Evolutionary conservation across 441 rosid genomes (phyloP).

Genomic region (Euphorbia celastroides): DNA sequence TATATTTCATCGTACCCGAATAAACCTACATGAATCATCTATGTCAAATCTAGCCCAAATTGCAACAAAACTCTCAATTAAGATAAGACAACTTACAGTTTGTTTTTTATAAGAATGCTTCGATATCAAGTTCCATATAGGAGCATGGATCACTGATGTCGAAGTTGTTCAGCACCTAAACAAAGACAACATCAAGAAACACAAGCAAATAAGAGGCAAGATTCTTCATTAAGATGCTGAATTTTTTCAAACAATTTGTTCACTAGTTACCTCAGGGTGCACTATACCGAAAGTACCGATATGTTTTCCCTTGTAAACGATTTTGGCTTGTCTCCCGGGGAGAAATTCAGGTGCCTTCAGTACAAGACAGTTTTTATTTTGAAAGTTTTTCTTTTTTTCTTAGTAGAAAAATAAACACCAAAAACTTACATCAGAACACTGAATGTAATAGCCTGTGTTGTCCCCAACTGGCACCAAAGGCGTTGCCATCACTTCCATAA

Average conservation of each 20-base stretch:
- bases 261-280: conserved; percentile 79
- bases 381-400: too few relatives aligned
- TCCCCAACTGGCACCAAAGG: conserved; percentile 51
- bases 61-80: not conserved
- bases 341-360: conserved; percentile 86
- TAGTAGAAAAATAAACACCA: too few relatives aligned
- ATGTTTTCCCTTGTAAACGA: conserved; percentile 66
- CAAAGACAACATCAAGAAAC: not conserved
- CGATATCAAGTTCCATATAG: conserved; percentile 62
- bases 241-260: too few relatives aligned
- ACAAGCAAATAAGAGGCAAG: not conserved
- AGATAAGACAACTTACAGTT: conserved; percentile 6
- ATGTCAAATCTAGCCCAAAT: not conserved
- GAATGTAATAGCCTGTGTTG: conserved; percentile 53
- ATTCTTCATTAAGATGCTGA: not conserved
- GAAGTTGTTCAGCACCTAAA: conserved; percentile 78
- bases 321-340: conserved; percentile 76
- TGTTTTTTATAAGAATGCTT: conserved; percentile 39
- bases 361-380: too few relatives aligned
- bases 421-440: conserved; percentile 57
- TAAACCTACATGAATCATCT: not conserved
- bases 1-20: not conserved
- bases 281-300: conserved; percentile 86
- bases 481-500: conserved; percentile 82
- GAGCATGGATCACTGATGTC: conserved; percentile 86